Base-by-base conservation (phyloP, 306 rosid genomes). In the Trifolium pratense region DNA sequence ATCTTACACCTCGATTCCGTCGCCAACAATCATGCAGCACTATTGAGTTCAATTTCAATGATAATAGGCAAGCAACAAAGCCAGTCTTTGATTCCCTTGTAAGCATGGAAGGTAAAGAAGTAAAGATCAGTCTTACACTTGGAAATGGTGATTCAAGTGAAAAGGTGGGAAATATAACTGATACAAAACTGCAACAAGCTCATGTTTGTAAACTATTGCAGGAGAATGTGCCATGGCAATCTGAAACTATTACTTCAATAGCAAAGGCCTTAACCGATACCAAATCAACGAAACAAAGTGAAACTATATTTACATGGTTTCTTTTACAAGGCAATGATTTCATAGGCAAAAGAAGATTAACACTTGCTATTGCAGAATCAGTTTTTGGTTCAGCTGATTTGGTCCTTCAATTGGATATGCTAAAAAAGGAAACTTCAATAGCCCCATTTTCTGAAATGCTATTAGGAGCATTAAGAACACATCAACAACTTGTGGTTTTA, bases 181-280 rank as follows among this genome's bases (percentile, higher is more conserved):
- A 85, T 83, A 74, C 80, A 69, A 74, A 79, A 71, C 61, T 70
- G 51, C 84, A 60, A 75, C 78, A 79, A 83, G 91, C 84, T 83
- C 91, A 83, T 73, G 68, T 89, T 76, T 86, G 91, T 75, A 87
- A 84, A 82, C 63, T 84, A 32, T 83, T 95, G 87, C 89, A 82
- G 83, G 97, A 90, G 86, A 87, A 88, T 83, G 97, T 95, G 72
- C 97, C 97, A 48, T 95, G 99, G 99, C 97, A 90, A 71, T 87
- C 93, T 36, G 92, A 92, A 76, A 84, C 82, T 64, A 67, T 87
- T 82, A 83, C 93, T 78, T 85, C 96, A 34, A 76, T 95, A 45
- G 96, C 93, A 49, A 88, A 86, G 66, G 96, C 89, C 39, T 74
- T 89, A 70, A 59, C 81, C 29, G 82, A 78, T 78, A 73, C 88